phyloP scores from a whole-genome alignment of 257 asterid genomes.

The Scutellaria barbata region DNA sequence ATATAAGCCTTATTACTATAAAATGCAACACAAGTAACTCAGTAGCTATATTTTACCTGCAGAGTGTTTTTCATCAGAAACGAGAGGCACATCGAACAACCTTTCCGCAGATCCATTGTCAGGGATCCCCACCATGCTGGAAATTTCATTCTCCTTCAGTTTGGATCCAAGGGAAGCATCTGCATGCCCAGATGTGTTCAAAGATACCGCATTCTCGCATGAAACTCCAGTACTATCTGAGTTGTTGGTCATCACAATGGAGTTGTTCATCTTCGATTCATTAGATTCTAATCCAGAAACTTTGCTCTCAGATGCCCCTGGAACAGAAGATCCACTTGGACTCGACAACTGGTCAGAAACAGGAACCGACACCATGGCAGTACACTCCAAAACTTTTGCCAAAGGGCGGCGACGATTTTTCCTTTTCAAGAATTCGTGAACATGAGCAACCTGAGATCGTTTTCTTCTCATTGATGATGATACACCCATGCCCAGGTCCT shows the following conservation, averaged over 20 bases:
- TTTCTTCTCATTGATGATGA: slow-evolving; percentile 62
- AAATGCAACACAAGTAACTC: not conserved
- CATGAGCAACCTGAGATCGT: slow-evolving; percentile 67
- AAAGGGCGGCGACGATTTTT: slow-evolving; percentile 71
- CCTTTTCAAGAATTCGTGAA: slow-evolving; percentile 64
- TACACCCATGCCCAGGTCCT: slow-evolving; percentile 68
- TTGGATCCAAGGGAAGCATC: slow-evolving; percentile 47
- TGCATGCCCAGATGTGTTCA: slow-evolving; percentile 42
- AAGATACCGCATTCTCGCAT: slow-evolving; percentile 46
- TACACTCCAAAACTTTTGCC: slow-evolving; percentile 73
- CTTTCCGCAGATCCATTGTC: slow-evolving; percentile 48
- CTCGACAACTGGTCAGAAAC: slow-evolving; percentile 52
- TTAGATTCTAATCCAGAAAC: slow-evolving; percentile 53
- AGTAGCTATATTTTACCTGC: slow-evolving; percentile 51
- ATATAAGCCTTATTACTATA: not conserved
- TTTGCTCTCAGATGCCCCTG: slow-evolving; percentile 52
- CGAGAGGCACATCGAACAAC: slow-evolving; percentile 75
- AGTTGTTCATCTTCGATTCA: slow-evolving; percentile 46
- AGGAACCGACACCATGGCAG: slow-evolving; percentile 62
- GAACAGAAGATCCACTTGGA: slow-evolving; percentile 50
- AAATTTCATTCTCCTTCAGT: slow-evolving; percentile 58
- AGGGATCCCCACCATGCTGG: slow-evolving; percentile 45
- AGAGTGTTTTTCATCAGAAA: slow-evolving; percentile 56
- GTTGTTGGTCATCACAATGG: slow-evolving; percentile 41
- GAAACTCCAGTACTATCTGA: slow-evolving; percentile 56